Base-by-base conservation (phyloP, 768 basidiomycete species). In the Tricholomella constricta region DNA sequence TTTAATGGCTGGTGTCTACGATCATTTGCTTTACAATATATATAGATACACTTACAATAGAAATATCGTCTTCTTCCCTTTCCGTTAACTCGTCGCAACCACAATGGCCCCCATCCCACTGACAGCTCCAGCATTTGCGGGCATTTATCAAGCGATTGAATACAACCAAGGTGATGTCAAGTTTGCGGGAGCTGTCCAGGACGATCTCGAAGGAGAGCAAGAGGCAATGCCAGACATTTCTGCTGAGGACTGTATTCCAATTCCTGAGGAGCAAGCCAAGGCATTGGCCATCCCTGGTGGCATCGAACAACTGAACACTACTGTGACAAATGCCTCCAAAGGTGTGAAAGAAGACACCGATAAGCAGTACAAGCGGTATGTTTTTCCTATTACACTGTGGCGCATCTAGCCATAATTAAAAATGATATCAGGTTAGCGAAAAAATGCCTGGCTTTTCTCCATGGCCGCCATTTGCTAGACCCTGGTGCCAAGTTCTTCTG, bases 321-420 rank as follows among this genome's bases (percentile, higher is more conserved):
- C 5, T 4, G 9, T 41, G 66, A 9, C 4, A 8, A 49, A 45
- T 29, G 66, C 65, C 1, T 68, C 66, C 6, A 71, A 70, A 42
- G 67, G 70, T 12, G 64, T 72, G 22, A 61, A 62, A 1, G 64
- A 72, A 17, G 54, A 57, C n/a, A 70, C 67, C 3, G 59, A 68
- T 49, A 43, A 50, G 0, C 63, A 68, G 20, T 72, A 72, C 57
- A 57, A 56, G 34, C 44, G 64, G 72, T 71, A 35, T 14, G 59
- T 46, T 6, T 6, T 6, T 29, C 11, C 6, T 29, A 29, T 11
- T 6, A 29, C n/a, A n/a, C n/a, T n/a, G 11, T 29, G 29, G 29
- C 6, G 11, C 29, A 29, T 6, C 6, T 29, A 29, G 6, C 11
- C 6, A 29, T 29, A 25, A 4, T 34, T 48, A 11, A 41, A 3